phyloP scores from a whole-genome alignment of 768 basidiomycete species.

The Lactifluus hygrophoroides region DNA sequence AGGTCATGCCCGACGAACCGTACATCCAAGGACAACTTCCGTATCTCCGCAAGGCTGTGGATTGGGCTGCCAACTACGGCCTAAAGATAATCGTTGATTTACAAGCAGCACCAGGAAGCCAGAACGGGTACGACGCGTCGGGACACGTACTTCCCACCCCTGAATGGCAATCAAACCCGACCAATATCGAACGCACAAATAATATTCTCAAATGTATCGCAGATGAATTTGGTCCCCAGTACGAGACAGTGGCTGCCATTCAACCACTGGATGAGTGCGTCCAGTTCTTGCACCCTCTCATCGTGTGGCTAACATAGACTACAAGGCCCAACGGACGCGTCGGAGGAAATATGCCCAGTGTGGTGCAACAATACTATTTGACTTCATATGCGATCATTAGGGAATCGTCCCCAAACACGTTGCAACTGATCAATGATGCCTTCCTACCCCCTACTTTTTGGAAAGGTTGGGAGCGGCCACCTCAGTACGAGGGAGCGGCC shows the following conservation, averaged over 20 bases:
- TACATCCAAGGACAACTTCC: conserved; percentile 71
- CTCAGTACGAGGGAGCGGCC: conserved; percentile 55
- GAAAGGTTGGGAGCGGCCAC: conserved; percentile 48
- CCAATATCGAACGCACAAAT: conserved; percentile 60
- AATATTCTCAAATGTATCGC: conserved; percentile 56
- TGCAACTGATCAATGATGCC: conserved; percentile 71
- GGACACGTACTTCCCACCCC: conserved; percentile 56
- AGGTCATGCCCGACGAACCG: conserved; percentile 72
- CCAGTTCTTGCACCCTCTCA: not conserved
- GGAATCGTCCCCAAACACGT: conserved; percentile 45
- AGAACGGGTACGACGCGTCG: conserved; percentile 81
- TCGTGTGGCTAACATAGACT: conserved; percentile 1
- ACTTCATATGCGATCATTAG: conserved; percentile 70
- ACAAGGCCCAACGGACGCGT: conserved; percentile 63
- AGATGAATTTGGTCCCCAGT: conserved; percentile 50
- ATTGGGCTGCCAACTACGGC: conserved; percentile 60
- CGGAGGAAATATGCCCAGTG: conserved; percentile 41
- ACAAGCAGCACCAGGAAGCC: conserved; percentile 69
- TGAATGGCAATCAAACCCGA: conserved; percentile 58
- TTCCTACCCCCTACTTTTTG: conserved; percentile 69
- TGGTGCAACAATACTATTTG: conserved; percentile 51
- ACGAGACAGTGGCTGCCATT: conserved; percentile 59
- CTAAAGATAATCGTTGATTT: conserved; percentile 76
- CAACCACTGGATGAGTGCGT: conserved; percentile 71
- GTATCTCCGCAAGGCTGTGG: conserved; percentile 57